These are phyloP conservation scores for Betula pendula DNA, from an alignment of 306 rosid genomes.

Conservation along the genomic window DNA sequence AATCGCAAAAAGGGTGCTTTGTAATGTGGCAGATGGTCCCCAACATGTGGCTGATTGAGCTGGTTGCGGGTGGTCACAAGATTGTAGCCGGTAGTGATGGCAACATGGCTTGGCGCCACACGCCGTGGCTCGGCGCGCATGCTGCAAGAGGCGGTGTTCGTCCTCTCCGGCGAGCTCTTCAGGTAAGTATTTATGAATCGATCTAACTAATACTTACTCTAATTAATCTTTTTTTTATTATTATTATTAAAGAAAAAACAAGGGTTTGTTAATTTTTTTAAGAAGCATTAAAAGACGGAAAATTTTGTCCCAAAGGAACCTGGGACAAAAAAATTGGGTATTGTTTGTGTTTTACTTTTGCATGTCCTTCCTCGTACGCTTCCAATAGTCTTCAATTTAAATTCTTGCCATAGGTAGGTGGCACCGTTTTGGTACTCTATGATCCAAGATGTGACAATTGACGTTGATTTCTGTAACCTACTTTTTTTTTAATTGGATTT, in stretches of 20 bases:
- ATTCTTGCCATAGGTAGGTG: background rate
- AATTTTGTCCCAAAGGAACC: background rate
- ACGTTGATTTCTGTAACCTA: background rate
- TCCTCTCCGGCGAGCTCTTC: conserved; percentile 92
- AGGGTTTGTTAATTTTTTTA: background rate
- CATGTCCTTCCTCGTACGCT: conserved; percentile 24
- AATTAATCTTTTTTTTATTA: background rate
- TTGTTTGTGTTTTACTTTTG: conserved; percentile 2
- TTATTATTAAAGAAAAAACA: background rate
- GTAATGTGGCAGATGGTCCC: conserved; percentile 99
- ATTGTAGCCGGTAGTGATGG: conserved; percentile 89
- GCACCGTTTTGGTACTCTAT: background rate
- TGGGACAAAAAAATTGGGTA: conserved; percentile 11
- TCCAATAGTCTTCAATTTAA: background rate
- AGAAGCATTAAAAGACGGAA: background rate
- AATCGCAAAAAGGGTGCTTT: conserved; percentile 73
- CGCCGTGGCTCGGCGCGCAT: conserved; percentile 91
- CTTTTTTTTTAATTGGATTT: too few species aligned
- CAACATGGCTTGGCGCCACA: conserved; percentile 86
- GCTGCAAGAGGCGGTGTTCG: conserved; percentile 86
- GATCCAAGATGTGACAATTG: background rate
- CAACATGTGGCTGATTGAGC: conserved; percentile 88
- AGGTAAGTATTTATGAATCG: conserved; percentile 46
- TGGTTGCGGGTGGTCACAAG: conserved; percentile 72
- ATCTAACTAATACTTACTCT: background rate